Percentiles rank a stretch among this genome's conserved stretches.
Evolutionary conservation across 1,284 basidiomycete genomes (phyloP).

Genomic region (Papiliotrema terrestris): DNA sequence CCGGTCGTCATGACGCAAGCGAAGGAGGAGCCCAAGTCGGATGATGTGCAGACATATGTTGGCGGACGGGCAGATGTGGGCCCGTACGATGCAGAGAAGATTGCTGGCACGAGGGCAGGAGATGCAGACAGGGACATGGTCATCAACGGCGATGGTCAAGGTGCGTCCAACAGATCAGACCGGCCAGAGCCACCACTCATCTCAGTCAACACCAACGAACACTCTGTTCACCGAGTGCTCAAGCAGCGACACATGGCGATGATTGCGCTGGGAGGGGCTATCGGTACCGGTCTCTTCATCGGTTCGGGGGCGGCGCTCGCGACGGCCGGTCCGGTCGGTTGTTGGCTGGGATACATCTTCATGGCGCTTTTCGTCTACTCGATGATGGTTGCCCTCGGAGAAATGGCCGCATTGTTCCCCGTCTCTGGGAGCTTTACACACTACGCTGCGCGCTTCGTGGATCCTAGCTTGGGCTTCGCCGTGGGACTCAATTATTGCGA

Average conservation of each 20-base stretch:
- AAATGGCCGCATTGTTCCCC: conserved; percentile 50
- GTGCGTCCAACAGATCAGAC: background rate
- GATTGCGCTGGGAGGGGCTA: conserved; percentile 28
- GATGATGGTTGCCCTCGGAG: conserved; percentile 49
- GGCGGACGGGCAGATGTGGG: background rate
- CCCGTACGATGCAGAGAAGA: background rate
- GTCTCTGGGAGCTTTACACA: conserved; percentile 47
- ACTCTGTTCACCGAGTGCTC: conserved; percentile 5
- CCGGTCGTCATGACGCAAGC: no score
- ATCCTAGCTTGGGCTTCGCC: conserved; percentile 53
- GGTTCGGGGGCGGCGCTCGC: conserved; percentile 52
- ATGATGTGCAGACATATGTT: conserved; percentile 3
- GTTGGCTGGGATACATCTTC: conserved; percentile 46
- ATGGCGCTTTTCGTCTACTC: conserved; percentile 43
- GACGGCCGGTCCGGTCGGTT: conserved; percentile 52
- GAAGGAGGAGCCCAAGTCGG: background rate
- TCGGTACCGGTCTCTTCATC: conserved; percentile 50
- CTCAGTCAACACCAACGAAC: background rate
- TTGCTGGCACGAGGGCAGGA: background rate
- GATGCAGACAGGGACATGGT: background rate
- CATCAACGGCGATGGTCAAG: background rate
- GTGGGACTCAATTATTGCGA: conserved; percentile 11
- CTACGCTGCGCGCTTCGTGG: conserved; percentile 53
- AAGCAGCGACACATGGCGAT: conserved; percentile 31
- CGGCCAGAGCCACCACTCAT: background rate